Evolutionary conservation across 306 rosid species (phyloP).

Genomic region (Vigna nakashimae): DNA sequence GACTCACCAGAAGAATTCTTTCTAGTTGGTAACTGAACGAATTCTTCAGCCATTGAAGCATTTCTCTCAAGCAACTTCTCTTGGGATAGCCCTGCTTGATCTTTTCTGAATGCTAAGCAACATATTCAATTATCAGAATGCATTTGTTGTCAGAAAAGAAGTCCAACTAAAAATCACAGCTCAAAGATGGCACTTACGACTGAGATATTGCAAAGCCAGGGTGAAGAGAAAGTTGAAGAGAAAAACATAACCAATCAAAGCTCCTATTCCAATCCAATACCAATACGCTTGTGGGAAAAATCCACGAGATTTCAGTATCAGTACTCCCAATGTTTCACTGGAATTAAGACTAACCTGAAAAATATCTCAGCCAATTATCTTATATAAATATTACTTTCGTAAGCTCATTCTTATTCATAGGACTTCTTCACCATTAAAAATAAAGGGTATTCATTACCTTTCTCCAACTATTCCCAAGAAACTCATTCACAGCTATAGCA

Average conservation of each 20-base stretch:
- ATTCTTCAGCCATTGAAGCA: conserved; percentile 47
- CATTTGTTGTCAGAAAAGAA: conserved; percentile 1
- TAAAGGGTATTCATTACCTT: conserved; percentile 48
- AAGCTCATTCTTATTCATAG: conserved; percentile 4
- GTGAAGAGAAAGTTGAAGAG: conserved; percentile 67
- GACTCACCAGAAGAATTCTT: conserved; percentile 41
- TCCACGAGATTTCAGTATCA: conserved; percentile 73
- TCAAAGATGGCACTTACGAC: conserved; percentile 56
- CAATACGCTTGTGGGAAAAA: conserved; percentile 73
- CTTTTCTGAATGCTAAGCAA: conserved; percentile 51
- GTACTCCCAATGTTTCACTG: conserved; percentile 71
- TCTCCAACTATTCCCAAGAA: conserved; percentile 77
- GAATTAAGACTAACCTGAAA: conserved; percentile 63
- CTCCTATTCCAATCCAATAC: conserved; percentile 96
- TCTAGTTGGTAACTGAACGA: neutral
- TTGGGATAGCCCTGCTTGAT: conserved; percentile 64
- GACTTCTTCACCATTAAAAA: neutral
- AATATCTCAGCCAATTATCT: conserved; percentile 18
- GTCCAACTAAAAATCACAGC: neutral
- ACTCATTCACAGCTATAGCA: conserved; percentile 82
- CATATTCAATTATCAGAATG: conserved; percentile 22
- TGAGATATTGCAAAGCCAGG: conserved; percentile 75
- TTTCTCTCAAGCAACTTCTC: conserved; percentile 70
- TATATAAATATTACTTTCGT: neutral
- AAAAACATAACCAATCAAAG: conserved; percentile 69